These are phyloP conservation scores for Sphaerulina vaccinii DNA, from an alignment of 2,329 filamentous ascomycete species.

Conservation along the genomic window DNA sequence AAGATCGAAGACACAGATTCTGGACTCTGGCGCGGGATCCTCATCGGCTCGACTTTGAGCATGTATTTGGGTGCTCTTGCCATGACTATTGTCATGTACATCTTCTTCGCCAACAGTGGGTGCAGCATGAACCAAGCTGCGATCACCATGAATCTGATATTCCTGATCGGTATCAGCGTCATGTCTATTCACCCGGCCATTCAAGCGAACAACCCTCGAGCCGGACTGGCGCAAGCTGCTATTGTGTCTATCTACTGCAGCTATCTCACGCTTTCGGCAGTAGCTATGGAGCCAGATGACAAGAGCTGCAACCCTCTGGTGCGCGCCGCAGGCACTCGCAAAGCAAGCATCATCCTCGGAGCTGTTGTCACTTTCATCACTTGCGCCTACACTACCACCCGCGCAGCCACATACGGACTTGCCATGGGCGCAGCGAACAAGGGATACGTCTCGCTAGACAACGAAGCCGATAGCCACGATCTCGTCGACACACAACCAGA, in stretches of 20 bases:
- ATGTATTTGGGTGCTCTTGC: conserved; percentile 91
- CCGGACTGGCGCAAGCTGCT: conserved; percentile 92
- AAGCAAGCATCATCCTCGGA: conserved; percentile 85
- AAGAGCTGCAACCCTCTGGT: conserved; percentile 91
- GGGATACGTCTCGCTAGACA: conserved; percentile 65
- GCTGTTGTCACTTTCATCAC: conserved; percentile 96
- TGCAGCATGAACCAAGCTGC: conserved; percentile 97
- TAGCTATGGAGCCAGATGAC: conserved; percentile 97
- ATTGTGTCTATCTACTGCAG: conserved; percentile 99
- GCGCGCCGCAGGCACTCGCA: conserved; percentile 79
- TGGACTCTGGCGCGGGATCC: conserved; percentile 74
- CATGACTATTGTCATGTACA: conserved; percentile 96
- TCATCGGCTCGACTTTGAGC: conserved; percentile 86
- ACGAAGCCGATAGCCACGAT: conserved; percentile 74
- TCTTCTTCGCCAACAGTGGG: conserved; percentile 80
- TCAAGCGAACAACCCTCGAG: conserved; percentile 88
- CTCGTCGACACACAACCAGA: conserved; percentile 83
- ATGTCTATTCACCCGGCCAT: conserved; percentile 87
- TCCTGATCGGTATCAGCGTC: conserved; percentile 76
- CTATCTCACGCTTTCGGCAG: conserved; percentile 95
- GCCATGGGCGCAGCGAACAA: conserved; percentile 64
- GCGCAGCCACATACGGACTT: conserved; percentile 86
- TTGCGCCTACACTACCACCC: conserved; percentile 94
- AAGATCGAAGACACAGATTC: conserved; percentile 92
- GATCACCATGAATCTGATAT: conserved; percentile 82